Conservation (phyloP, 805 yeast species). For the Peterozyma toletana region DNA sequence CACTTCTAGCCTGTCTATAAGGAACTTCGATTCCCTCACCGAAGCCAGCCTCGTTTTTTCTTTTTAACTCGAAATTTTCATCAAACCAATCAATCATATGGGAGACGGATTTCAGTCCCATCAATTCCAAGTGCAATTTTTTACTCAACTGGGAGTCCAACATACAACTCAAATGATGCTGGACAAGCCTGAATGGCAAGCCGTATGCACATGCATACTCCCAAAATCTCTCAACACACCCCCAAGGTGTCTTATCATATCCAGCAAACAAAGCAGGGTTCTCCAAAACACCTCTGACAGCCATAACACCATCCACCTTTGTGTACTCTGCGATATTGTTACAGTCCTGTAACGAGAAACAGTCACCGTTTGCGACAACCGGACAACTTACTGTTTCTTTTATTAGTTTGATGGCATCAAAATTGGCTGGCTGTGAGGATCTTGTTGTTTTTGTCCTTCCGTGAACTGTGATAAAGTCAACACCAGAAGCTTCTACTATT, state of each 20-base stretch:
- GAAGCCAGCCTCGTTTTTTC: constrained; percentile 66
- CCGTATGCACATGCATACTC: constrained; percentile 75
- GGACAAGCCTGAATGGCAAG: constrained; percentile 73
- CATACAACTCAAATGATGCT: constrained; percentile 90
- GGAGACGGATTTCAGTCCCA: constrained; percentile 47
- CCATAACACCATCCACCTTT: constrained; percentile 89
- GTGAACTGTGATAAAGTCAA: constrained; percentile 89
- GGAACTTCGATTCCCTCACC: constrained; percentile 43
- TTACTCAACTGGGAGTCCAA: constrained; percentile 47
- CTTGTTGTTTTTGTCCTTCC: constrained; percentile 85
- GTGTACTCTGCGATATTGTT: constrained; percentile 53
- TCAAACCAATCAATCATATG: constrained; percentile 85
- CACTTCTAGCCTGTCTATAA: constrained; percentile 20
- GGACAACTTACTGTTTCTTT: constrained; percentile 59
- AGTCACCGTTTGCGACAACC: constrained; percentile 97
- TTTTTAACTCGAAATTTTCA: constrained; percentile 49
- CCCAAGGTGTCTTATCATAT: constrained; percentile 74
- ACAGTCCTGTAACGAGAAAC: constrained; percentile 64
- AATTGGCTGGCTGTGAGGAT: constrained; percentile 75
- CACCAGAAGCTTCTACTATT: constrained; percentile 78
- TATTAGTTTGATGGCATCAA: constrained; percentile 70
- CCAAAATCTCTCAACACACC: constrained; percentile 79
- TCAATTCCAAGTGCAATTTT: constrained; percentile 50
- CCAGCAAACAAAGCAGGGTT: constrained; percentile 91
- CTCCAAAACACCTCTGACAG: constrained; percentile 79